Conservation (phyloP, 257 asterid genomes). For the Anisodus acutangulus region DNA sequence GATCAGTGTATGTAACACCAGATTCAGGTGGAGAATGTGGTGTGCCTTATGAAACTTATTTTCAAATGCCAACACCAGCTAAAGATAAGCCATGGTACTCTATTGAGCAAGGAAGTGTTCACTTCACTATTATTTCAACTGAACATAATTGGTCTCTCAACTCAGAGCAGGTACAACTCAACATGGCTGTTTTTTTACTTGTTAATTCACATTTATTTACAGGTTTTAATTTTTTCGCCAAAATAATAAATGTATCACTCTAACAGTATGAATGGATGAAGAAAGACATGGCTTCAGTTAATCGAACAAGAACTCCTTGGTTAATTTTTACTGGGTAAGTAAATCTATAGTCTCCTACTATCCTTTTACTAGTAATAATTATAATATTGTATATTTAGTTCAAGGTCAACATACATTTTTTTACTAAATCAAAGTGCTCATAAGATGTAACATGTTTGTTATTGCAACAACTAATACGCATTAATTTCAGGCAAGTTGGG, state of each 20-base stretch:
- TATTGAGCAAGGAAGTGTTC: slow-evolving; percentile 77
- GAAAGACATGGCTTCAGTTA: slow-evolving; percentile 66
- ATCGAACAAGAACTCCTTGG: slow-evolving; percentile 86
- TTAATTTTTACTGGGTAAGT: slow-evolving; percentile 74
- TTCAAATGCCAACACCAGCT: slow-evolving; percentile 76
- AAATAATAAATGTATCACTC: background rate
- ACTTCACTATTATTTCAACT: slow-evolving; percentile 80
- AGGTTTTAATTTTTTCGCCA: background rate
- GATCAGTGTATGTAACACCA: slow-evolving; percentile 64
- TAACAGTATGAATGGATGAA: slow-evolving; percentile 77
- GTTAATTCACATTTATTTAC: background rate
- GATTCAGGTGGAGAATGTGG: slow-evolving; percentile 99
- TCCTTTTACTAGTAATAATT: too few species aligned
- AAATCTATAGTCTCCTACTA: background rate
- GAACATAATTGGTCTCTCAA: slow-evolving; percentile 65
- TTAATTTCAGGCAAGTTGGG: background rate
- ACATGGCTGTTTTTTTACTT: background rate
- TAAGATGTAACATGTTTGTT: slow-evolving; percentile 5
- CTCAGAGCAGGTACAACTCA: slow-evolving; percentile 59
- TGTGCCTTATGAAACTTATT: slow-evolving; percentile 83
- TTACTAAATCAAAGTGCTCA: background rate
- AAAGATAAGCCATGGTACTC: slow-evolving; percentile 95
- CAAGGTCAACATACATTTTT: background rate
- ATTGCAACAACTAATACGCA: background rate
- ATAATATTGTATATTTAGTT: too few species aligned